A percentile compares a stretch with the other conserved stretches of the same genome.
These are phyloP conservation scores for Pseudonitzschia delicatissima DNA, from an alignment of 108 stramenopile genomes.

Conservation along the genomic window DNA sequence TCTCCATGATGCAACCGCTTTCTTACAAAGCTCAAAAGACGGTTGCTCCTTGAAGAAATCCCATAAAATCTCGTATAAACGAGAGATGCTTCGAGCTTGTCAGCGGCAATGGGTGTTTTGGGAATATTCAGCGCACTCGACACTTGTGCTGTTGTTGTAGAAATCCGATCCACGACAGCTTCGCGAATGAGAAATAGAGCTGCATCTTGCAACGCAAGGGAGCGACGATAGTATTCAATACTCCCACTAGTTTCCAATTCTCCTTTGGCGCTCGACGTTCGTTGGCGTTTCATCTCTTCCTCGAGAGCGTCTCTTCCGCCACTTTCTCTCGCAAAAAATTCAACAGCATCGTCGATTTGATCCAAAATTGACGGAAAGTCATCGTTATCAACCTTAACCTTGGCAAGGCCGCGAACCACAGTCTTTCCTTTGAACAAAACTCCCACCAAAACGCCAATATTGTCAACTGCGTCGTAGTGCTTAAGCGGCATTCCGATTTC, in stretches of 20 bases:
- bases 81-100: constrained; percentile 82
- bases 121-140: constrained; percentile 59
- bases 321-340: constrained; percentile 67
- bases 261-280: not conserved
- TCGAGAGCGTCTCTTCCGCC: constrained; percentile 50
- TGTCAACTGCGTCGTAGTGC: constrained; percentile 86
- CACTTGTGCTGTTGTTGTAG: constrained; percentile 58
- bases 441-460: constrained; percentile 68
- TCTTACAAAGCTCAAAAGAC: constrained; percentile 59
- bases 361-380: constrained; percentile 61
- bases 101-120: constrained; percentile 61
- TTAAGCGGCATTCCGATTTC: constrained; percentile 83
- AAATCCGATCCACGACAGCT: constrained; percentile 81
- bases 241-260: constrained; percentile 41
- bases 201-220: constrained; percentile 81
- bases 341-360: constrained; percentile 76
- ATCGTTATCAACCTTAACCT: constrained; percentile 76
- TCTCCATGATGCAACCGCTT: constrained; percentile 56
- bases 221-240: constrained; percentile 76
- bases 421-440: constrained; percentile 71
- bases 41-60: constrained; percentile 75
- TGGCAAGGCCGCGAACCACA: constrained; percentile 67
- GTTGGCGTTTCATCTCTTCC: constrained; percentile 33
- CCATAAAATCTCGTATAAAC: constrained; percentile 88
- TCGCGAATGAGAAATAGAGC: constrained; percentile 73